Evolutionary conservation across 306 rosid genomes (phyloP).

Genomic region (Trichosanthes cucumerina): DNA sequence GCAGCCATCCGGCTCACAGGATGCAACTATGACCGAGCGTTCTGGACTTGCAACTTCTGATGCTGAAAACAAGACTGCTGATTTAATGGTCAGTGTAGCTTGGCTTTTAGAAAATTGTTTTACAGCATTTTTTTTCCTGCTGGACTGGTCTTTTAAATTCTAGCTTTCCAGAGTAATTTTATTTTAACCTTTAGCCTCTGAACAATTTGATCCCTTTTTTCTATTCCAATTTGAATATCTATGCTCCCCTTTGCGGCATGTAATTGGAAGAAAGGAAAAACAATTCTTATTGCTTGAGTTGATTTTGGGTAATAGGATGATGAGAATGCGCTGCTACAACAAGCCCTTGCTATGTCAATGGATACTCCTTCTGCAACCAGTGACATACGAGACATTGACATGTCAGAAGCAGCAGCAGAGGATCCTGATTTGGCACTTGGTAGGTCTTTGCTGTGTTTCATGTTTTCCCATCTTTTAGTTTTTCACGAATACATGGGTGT

Average conservation of each 20-base stretch:
- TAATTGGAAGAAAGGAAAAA: neutral
- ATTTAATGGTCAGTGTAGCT: conserved; percentile 35
- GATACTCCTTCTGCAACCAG: conserved; percentile 58
- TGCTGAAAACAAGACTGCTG: conserved; percentile 56
- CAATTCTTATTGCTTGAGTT: neutral
- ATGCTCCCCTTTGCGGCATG: neutral
- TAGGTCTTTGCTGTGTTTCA: conserved; percentile 23
- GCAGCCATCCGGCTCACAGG: conserved; percentile 61
- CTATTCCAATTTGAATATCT: neutral
- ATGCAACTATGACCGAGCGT: conserved; percentile 78
- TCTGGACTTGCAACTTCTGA: conserved; percentile 49
- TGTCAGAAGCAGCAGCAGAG: conserved; percentile 68
- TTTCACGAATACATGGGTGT: neutral
- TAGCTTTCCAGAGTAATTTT: neutral
- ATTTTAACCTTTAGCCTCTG: neutral
- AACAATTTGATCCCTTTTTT: neutral
- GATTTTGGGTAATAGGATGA: conserved; percentile 31
- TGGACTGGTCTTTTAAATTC: neutral
- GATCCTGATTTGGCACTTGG: conserved; percentile 95
- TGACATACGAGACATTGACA: conserved; percentile 66
- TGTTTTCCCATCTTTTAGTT: neutral
- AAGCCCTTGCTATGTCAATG: conserved; percentile 99
- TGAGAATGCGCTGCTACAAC: conserved; percentile 87
- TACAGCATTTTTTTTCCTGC: neutral
- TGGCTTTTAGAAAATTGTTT: neutral